Percentiles rank a stretch among this genome's conserved stretches.
Conservation (phyloP, 2,329 filamentous ascomycete genomes). For the Trichothecium sympodiale region DNA sequence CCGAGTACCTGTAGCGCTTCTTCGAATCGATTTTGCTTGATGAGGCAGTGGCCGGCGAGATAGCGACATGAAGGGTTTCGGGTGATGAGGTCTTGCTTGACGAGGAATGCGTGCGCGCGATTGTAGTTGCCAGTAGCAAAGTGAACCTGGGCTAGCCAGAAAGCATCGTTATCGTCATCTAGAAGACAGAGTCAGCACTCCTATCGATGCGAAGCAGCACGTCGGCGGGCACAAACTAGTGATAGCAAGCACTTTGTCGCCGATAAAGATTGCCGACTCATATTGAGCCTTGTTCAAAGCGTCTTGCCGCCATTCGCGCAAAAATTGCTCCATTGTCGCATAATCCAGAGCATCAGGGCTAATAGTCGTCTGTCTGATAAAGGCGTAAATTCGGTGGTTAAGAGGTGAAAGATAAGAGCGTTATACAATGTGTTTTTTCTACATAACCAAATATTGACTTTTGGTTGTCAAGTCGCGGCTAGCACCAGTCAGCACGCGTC, state of each 20-base stretch:
- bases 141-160: constrained; percentile 97
- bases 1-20: constrained; percentile 80
- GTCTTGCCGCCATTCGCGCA: constrained; percentile 91
- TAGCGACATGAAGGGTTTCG: constrained; percentile 84
- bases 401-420: too few relatives aligned
- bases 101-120: constrained; percentile 76
- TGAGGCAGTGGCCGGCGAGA: constrained; percentile 83
- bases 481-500: too few relatives aligned
- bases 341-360: background rate
- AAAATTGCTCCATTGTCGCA: constrained; percentile 70
- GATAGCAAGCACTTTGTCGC: constrained; percentile 89
- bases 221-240: constrained; percentile 54
- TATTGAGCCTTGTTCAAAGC: constrained; percentile 93
- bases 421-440: too few relatives aligned
- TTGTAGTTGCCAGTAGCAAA: constrained; percentile 94
- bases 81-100: constrained; percentile 69
- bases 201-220: background rate
- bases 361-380: too few relatives aligned
- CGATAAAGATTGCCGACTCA: constrained; percentile 92
- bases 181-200: background rate
- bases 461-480: too few relatives aligned
- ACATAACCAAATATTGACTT: too few relatives aligned
- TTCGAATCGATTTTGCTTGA: constrained; percentile 83
- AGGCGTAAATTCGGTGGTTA: too few relatives aligned
- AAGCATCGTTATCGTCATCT: constrained; percentile 92